Evolutionary conservation across 495 filamentous ascomycete genomes (phyloP).

Genomic region (Trichoderma parareesei): DNA sequence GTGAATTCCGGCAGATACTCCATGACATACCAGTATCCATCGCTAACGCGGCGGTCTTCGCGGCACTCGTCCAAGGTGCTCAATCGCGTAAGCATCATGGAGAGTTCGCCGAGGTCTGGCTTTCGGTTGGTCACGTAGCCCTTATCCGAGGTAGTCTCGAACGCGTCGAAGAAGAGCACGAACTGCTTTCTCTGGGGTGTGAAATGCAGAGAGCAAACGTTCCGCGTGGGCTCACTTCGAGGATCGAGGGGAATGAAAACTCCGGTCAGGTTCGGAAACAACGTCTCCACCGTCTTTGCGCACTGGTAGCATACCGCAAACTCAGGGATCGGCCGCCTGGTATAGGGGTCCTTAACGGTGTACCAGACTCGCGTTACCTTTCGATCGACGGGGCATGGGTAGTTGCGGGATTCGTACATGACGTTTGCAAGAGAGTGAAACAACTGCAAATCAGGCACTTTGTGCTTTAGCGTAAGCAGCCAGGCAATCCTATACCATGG

Average conservation of each 20-base stretch:
- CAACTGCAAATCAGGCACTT: slow-evolving; percentile 29
- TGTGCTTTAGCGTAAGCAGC: slow-evolving; percentile 32
- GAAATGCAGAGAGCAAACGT: slow-evolving; percentile 34
- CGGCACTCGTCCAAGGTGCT: slow-evolving; percentile 30
- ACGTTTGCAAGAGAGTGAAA: slow-evolving; percentile 32
- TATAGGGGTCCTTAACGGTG: slow-evolving; percentile 31
- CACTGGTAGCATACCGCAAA: slow-evolving; percentile 37
- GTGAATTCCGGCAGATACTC: slow-evolving; percentile 30
- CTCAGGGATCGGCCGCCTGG: slow-evolving; percentile 20
- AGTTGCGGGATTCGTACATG: slow-evolving; percentile 18
- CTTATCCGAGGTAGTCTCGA: slow-evolving; percentile 33
- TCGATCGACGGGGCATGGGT: slow-evolving; percentile 28
- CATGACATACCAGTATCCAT: slow-evolving; percentile 33
- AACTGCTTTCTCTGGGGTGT: slow-evolving; percentile 32
- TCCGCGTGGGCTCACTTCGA: slow-evolving; percentile 25
- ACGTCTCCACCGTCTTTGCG: slow-evolving; percentile 30
- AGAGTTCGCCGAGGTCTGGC: slow-evolving; percentile 30
- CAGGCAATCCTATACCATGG: slow-evolving; percentile 41
- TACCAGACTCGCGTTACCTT: slow-evolving; percentile 31
- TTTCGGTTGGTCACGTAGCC: slow-evolving; percentile 23
- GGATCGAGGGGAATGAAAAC: slow-evolving; percentile 30
- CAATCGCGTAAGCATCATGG: slow-evolving; percentile 26
- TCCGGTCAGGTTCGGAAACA: slow-evolving; percentile 36
- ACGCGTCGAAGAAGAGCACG: slow-evolving; percentile 32
- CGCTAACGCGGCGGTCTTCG: slow-evolving; percentile 20